These are phyloP conservation scores for Vitis hybrid DNA, from an alignment of 177 flowering plant genomes.

Conservation along the genomic window DNA sequence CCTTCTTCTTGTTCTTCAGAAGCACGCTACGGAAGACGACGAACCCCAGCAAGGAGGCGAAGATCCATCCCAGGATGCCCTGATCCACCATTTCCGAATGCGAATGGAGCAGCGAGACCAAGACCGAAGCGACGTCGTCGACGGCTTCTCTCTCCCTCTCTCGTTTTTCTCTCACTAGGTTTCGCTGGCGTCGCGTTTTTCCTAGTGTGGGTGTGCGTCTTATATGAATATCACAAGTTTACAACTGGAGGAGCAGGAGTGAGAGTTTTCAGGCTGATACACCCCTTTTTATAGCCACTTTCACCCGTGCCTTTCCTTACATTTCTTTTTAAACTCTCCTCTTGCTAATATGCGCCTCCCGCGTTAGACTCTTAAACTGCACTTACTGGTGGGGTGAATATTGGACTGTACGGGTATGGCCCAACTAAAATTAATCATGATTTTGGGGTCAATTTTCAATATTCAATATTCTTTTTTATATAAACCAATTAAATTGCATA, in stretches of 20 bases:
- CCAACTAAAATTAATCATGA: too few species aligned
- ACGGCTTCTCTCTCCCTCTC: slow-evolving; percentile 6
- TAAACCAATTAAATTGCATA: too few species aligned
- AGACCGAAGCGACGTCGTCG: neutral
- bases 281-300: too few species aligned
- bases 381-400: too few species aligned
- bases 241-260: neutral
- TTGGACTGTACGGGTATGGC: too few species aligned
- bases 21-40: slow-evolving; percentile 12
- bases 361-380: too few species aligned
- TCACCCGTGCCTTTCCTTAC: too few species aligned
- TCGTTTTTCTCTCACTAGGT: slow-evolving; percentile 12
- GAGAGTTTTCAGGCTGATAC: neutral
- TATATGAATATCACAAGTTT: neutral
- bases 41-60: slow-evolving; percentile 18
- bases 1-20: neutral
- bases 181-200: neutral
- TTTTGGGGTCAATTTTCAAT: too few species aligned
- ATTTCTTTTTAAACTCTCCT: too few species aligned
- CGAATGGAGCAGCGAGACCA: too few species aligned
- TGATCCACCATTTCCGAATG: slow-evolving; percentile 22
- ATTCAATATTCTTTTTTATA: too few species aligned
- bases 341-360: too few species aligned
- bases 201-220: neutral
- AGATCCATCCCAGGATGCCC: slow-evolving; percentile 19